Base-by-base conservation (phyloP, 1,284 basidiomycete species). In the Melampsora abietis-canadensis region DNA sequence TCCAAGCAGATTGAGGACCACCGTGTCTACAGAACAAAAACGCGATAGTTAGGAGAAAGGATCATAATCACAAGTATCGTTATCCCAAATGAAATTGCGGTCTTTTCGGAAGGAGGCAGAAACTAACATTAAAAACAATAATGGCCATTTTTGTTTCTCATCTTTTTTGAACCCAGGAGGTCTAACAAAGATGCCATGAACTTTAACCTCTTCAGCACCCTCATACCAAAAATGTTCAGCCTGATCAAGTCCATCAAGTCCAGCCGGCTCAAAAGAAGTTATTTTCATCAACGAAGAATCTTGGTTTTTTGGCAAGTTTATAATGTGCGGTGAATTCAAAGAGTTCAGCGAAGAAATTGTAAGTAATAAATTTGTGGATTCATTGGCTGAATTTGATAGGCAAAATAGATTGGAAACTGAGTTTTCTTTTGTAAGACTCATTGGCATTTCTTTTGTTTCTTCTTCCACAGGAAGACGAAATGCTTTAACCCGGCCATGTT, bases 1-100 rank as follows among this genome's bases (percentile, higher is more conserved):
- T 70, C 78, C 78, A 80, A n/a, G 77, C 76, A 27, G 78, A 77
- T 51, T 80, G 79, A 24, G 80, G 80, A 1, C 80, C 80, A 7
- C 80, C 80, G 69, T 80, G 80, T 24, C 80, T 78, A 17, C 8
- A 7, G 48, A 77, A 24, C 21, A n/a, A n/a, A 46, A 46, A 65
- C 2, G 24, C 37, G 27, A 30, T 24, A 1, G 14, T 24, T 10
- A 21, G 46, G n/a, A 51, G n/a, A 66, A 21, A 51, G n/a, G 47
- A 51, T 10, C 17, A 21, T 7, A 40, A 21, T 44, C 19, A n/a
- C n/a, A n/a, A n/a, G n/a, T n/a, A n/a, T n/a, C n/a, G n/a, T n/a
- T n/a, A n/a, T n/a, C n/a, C n/a, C n/a, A n/a, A n/a, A n/a, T n/a
- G n/a, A n/a, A n/a, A n/a, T n/a, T n/a, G n/a, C n/a, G 6, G 30